phyloP scores from a whole-genome alignment of 352 stramenopile genomes.

The Phytopythium mirpurense region DNA sequence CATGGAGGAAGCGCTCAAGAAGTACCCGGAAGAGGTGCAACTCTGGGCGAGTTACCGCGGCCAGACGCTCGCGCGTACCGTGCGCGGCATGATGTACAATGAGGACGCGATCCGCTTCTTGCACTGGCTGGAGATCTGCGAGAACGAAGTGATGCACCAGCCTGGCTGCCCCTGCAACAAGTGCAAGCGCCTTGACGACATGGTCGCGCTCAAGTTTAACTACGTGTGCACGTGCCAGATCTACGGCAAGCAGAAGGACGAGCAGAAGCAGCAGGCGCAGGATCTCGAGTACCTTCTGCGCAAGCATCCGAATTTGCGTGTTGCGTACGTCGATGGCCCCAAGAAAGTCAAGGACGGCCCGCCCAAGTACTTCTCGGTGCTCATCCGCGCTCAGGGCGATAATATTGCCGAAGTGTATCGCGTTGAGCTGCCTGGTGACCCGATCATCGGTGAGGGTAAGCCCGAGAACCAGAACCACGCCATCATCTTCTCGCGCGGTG shows the following conservation, averaged over 20 bases:
- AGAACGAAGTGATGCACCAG: conserved; percentile 86
- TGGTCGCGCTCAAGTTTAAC: conserved; percentile 87
- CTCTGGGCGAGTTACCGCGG: conserved; percentile 82
- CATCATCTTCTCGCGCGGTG: conserved; percentile 82
- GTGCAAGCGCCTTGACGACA: conserved; percentile 76
- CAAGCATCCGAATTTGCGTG: conserved; percentile 71
- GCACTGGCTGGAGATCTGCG: conserved; percentile 85
- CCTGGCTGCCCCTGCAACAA: conserved; percentile 76
- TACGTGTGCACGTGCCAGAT: conserved; percentile 88
- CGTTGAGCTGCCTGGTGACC: conserved; percentile 77
- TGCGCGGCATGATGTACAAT: conserved; percentile 88
- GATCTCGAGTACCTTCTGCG: conserved; percentile 75
- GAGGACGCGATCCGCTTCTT: conserved; percentile 83
- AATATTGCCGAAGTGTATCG: conserved; percentile 82
- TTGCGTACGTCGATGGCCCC: conserved; percentile 82
- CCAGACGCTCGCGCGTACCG: conserved; percentile 79
- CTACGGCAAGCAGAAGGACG: conserved; percentile 83
- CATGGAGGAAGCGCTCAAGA: conserved; percentile 82
- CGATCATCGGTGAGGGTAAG: conserved; percentile 86
- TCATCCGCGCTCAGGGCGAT: conserved; percentile 66
- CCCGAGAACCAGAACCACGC: conserved; percentile 88
- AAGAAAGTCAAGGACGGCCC: conserved; percentile 87
- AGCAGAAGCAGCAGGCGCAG: conserved; percentile 72
- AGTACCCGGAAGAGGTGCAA: conserved; percentile 73
- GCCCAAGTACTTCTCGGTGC: conserved; percentile 79